Conservation (phyloP, 768 basidiomycete genomes). For the Fistulinella prunicolor region DNA sequence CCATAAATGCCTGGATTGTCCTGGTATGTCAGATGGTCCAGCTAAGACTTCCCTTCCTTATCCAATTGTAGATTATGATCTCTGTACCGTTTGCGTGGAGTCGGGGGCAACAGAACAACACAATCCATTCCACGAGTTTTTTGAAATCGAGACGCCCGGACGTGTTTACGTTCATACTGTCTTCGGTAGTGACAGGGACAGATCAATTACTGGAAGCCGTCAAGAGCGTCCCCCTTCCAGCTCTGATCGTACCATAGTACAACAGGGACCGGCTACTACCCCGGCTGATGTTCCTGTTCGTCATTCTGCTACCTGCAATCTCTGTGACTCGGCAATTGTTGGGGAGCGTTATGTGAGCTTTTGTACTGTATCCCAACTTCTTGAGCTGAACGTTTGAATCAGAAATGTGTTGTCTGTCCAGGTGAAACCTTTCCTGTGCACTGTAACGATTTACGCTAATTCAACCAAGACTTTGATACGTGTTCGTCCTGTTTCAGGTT, state of each 20-base stretch:
- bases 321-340: constrained; percentile 68
- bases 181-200: constrained; percentile 29
- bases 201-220: constrained; percentile 24
- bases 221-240: constrained; percentile 1
- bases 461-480: constrained; percentile 63
- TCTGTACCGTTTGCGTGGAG: constrained; percentile 58
- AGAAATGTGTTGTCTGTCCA: constrained; percentile 81
- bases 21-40: constrained; percentile 40
- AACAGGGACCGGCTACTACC: not conserved
- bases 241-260: not conserved
- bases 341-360: constrained; percentile 70
- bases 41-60: not conserved
- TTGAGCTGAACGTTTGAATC: not conserved
- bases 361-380: not conserved
- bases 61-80: constrained; percentile 57
- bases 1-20: constrained; percentile 80
- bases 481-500: constrained; percentile 69
- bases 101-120: constrained; percentile 50
- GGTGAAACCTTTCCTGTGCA: constrained; percentile 13
- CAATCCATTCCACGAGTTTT: constrained; percentile 67
- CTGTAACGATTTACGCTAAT: constrained; percentile 6
- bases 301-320: constrained; percentile 70
- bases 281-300: constrained; percentile 26
- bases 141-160: constrained; percentile 63
- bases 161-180: constrained; percentile 64